These are phyloP conservation scores for Psilocybe subaeruginosa DNA, from an alignment of 768 basidiomycete genomes.

Conservation along the genomic window DNA sequence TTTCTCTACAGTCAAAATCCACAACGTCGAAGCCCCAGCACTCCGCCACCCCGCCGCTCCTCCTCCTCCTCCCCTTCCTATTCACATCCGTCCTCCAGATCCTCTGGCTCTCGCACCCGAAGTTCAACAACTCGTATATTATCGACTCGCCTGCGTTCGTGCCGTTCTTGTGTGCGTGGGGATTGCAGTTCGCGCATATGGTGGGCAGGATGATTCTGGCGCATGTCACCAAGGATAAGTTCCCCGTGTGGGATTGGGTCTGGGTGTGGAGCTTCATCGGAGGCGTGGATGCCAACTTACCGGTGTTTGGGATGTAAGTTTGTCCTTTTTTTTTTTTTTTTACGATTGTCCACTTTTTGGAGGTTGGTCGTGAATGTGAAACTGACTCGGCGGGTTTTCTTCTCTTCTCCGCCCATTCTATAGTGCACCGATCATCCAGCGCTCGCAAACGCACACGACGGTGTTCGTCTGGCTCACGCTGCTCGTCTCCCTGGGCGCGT, in stretches of 20 bases:
- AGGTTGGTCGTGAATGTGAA: neutral
- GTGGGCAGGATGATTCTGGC: constrained; percentile 93
- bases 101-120: constrained; percentile 79
- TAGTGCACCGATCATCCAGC: constrained; percentile 75
- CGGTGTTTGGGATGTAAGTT: constrained; percentile 68
- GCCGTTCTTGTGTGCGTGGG: constrained; percentile 92
- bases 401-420: neutral
- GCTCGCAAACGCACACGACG: constrained; percentile 50
- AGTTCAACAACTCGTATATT: constrained; percentile 62
- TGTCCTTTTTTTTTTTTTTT: constrained; percentile 8
- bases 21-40: constrained; percentile 30
- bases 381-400: neutral
- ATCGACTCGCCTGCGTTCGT: constrained; percentile 78
- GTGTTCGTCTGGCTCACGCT: constrained; percentile 78
- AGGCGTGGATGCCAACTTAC: constrained; percentile 83
- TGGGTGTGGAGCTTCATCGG: constrained; percentile 83
- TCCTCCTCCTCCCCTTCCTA: constrained; percentile 81
- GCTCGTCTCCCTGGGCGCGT: constrained; percentile 66
- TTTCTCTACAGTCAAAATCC: constrained; percentile 3
- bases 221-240: constrained; percentile 82
- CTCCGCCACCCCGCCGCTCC: constrained; percentile 52
- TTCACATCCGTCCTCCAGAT: constrained; percentile 72
- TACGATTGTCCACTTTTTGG: neutral
- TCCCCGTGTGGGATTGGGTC: constrained; percentile 87
- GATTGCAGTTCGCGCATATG: constrained; percentile 87